A percentile compares a stretch with the other conserved stretches of the same genome.
Evolutionary conservation across 352 stramenopile genomes (phyloP).

Genomic region (Blastocystis sp.): DNA sequence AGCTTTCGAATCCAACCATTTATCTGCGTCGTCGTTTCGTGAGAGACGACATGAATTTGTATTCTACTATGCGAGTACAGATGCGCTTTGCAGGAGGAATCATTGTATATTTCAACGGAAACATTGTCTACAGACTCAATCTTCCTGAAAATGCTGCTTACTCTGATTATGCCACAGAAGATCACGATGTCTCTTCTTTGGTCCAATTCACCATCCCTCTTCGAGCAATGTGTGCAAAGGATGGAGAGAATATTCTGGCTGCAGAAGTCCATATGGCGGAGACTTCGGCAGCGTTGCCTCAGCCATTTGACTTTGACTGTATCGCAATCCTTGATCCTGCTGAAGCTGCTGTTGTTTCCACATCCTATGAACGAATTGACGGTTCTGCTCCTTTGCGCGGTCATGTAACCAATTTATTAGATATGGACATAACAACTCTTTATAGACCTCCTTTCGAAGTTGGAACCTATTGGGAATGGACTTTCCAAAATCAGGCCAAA

Average conservation of each 20-base stretch:
- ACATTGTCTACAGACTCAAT: neutral
- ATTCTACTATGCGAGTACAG: neutral
- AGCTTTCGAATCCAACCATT: neutral
- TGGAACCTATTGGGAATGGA: neutral
- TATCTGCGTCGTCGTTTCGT: slow-evolving; percentile 18
- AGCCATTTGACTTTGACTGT: neutral
- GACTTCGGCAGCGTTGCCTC: neutral
- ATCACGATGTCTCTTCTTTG: neutral
- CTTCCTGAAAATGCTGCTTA: neutral
- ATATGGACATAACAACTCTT: neutral
- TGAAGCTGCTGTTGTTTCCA: neutral
- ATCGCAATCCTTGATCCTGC: neutral
- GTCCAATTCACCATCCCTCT: neutral
- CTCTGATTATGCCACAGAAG: neutral
- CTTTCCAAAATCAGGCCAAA: neutral
- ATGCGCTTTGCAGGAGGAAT: slow-evolving; percentile 5
- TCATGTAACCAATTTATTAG: neutral
- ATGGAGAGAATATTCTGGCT: slow-evolving; percentile 9
- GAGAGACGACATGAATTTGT: neutral
- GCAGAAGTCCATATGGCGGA: neutral
- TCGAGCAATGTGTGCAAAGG: neutral
- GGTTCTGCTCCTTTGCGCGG: neutral
- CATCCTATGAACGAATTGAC: neutral
- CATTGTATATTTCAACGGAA: slow-evolving; percentile 32
- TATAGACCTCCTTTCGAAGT: neutral